Evolutionary conservation across 768 basidiomycete species (phyloP).

Genomic region (Tricholoma furcatifolium): DNA sequence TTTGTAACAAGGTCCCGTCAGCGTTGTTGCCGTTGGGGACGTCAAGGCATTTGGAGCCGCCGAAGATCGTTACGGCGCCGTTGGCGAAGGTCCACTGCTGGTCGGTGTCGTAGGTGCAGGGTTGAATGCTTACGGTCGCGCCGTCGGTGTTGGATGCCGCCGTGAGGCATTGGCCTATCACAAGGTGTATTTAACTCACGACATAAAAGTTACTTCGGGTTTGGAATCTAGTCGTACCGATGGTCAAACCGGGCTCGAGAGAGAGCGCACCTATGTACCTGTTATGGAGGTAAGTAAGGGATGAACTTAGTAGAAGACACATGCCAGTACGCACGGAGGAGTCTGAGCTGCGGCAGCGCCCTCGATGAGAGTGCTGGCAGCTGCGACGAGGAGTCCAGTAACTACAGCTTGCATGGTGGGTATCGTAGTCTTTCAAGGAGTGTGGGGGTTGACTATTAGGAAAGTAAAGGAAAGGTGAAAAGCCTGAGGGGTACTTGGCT

Average conservation of each 20-base stretch:
- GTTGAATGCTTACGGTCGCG: slow-evolving; percentile 44
- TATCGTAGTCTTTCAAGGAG: slow-evolving; percentile 14
- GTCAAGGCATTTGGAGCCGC: slow-evolving; percentile 46
- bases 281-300: not conserved
- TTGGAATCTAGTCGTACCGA: slow-evolving; percentile 25
- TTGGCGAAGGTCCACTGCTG: slow-evolving; percentile 50
- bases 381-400: slow-evolving; percentile 1
- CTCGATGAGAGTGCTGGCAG: slow-evolving; percentile 9
- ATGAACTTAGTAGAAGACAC: not conserved
- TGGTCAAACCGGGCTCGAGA: slow-evolving; percentile 42
- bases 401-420: not conserved
- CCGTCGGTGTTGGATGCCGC: slow-evolving; percentile 49
- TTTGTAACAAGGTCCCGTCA: slow-evolving; percentile 50
- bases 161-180: slow-evolving; percentile 49
- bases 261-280: slow-evolving; percentile 44
- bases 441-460: not conserved
- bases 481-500: no score
- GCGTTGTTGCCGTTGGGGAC: slow-evolving; percentile 38
- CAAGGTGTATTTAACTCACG: not conserved
- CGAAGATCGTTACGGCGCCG: slow-evolving; percentile 42
- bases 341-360: slow-evolving; percentile 25
- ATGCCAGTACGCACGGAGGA: slow-evolving; percentile 17
- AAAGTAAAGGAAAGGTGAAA: no score
- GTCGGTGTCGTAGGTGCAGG: slow-evolving; percentile 40
- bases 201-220: not conserved